Percentiles rank a stretch among this genome's conserved stretches.
Conservation (phyloP, 768 basidiomycete species). For the Russula ochroleuca region DNA sequence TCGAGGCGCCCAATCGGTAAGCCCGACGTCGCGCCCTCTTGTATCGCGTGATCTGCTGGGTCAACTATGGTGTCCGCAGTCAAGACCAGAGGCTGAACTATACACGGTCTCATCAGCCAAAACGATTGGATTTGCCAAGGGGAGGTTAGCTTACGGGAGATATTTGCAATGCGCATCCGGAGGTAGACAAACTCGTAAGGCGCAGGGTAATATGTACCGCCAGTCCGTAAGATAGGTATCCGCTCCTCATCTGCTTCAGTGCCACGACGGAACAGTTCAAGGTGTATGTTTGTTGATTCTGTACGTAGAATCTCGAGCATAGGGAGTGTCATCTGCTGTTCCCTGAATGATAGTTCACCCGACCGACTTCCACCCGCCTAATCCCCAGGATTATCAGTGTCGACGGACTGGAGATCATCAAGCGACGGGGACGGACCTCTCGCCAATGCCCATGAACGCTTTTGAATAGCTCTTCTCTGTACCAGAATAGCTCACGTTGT, state of each 20-base stretch:
- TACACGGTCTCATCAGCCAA: slow-evolving; percentile 31
- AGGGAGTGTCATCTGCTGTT: slow-evolving; percentile 67
- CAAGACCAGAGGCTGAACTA: slow-evolving; percentile 52
- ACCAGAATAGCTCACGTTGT: slow-evolving; percentile 91
- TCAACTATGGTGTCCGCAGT: slow-evolving; percentile 51
- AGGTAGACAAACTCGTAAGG: slow-evolving; percentile 65
- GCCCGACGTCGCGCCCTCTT: slow-evolving; percentile 61
- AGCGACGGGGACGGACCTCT: slow-evolving; percentile 54
- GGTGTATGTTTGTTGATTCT: slow-evolving; percentile 56
- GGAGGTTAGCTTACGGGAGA: slow-evolving; percentile 52
- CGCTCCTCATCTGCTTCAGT: slow-evolving; percentile 21
- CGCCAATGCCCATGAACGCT: slow-evolving; percentile 70
- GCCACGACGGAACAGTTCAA: slow-evolving; percentile 33
- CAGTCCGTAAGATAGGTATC: slow-evolving; percentile 31
- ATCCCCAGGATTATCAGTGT: not conserved
- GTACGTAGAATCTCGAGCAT: slow-evolving; percentile 78
- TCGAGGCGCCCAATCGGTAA: slow-evolving; percentile 62
- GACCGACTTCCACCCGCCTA: slow-evolving; percentile 76
- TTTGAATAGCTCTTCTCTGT: slow-evolving; percentile 81
- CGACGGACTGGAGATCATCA: slow-evolving; percentile 1
- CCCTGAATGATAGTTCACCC: slow-evolving; percentile 73
- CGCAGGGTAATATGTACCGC: slow-evolving; percentile 47
- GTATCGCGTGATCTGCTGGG: slow-evolving; percentile 61
- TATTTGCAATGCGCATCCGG: slow-evolving; percentile 53
- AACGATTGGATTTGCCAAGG: not conserved